phyloP scores from a whole-genome alignment of 2,329 filamentous ascomycete genomes.

The Monilinia fructigena region DNA sequence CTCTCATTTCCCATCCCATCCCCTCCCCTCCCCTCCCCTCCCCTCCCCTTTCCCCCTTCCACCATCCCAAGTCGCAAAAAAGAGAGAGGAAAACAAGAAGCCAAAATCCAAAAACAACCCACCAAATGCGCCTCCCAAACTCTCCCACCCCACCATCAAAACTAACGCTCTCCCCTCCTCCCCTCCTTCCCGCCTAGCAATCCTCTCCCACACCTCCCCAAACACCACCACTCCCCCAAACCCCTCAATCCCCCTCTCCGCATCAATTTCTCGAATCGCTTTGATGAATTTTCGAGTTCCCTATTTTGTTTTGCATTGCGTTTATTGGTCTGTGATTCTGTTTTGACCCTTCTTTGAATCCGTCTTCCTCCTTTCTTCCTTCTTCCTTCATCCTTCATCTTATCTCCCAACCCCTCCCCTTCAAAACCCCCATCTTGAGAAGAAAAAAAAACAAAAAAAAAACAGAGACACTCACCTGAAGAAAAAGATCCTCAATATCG shows the following conservation, averaged over 20 bases:
- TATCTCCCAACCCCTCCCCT: not conserved
- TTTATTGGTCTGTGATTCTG: not conserved
- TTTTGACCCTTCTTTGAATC: not conserved
- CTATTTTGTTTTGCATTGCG: not conserved
- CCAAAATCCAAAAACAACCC: not conserved
- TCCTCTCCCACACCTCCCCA: constrained; percentile 3
- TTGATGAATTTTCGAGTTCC: not conserved
- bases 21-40: too few species aligned
- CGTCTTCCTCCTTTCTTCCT: not conserved
- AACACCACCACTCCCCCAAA: not conserved
- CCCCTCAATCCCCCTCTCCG: not conserved
- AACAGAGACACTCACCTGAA: not conserved
- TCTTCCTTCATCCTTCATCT: too few species aligned
- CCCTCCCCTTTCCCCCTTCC: too few species aligned
- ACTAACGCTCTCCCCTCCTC: constrained; percentile 28
- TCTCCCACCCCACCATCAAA: constrained; percentile 32
- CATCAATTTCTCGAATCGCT: not conserved
- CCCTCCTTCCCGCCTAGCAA: constrained; percentile 11
- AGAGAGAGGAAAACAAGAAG: not conserved
- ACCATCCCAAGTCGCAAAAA: not conserved
- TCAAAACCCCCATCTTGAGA: not conserved
- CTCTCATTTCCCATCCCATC: too few species aligned
- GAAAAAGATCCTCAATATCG: constrained; percentile 17
- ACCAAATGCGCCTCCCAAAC: constrained; percentile 32
- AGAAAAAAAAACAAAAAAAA: too few species aligned